Conservation (phyloP, 495 filamentous ascomycete species). For the Cenococcum geophilum region DNA sequence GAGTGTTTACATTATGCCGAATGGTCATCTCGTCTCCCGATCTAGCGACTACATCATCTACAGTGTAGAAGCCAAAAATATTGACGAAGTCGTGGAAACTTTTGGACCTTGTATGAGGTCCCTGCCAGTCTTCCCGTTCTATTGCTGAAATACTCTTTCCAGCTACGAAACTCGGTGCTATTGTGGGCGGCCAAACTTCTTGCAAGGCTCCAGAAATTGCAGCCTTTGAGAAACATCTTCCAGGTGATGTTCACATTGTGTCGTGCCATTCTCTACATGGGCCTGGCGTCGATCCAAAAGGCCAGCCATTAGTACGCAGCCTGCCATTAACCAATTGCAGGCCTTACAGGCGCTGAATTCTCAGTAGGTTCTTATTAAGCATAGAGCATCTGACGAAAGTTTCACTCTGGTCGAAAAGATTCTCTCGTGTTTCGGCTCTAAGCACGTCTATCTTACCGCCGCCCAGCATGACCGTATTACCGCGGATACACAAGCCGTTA, state of each 20-base stretch:
- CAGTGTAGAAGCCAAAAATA: constrained; percentile 88
- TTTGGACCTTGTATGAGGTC: constrained; percentile 80
- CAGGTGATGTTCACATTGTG: constrained; percentile 82
- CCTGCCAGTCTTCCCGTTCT: constrained; percentile 15
- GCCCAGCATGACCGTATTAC: constrained; percentile 92
- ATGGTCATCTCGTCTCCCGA: constrained; percentile 92
- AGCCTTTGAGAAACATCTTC: constrained; percentile 85
- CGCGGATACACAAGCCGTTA: constrained; percentile 95
- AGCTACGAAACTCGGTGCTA: constrained; percentile 91
- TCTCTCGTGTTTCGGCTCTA: constrained; percentile 73
- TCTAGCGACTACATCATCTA: constrained; percentile 96
- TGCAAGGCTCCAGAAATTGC: constrained; percentile 96
- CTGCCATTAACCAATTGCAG: background rate
- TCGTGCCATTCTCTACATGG: constrained; percentile 97
- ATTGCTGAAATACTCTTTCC: constrained; percentile 35
- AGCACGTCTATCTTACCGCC: constrained; percentile 78
- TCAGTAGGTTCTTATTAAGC: constrained; percentile 72
- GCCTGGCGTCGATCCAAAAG: constrained; percentile 76
- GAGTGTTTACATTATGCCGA: constrained; percentile 72
- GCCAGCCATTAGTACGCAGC: constrained; percentile 70
- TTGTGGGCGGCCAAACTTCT: constrained; percentile 95
- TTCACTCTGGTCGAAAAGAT: constrained; percentile 73
- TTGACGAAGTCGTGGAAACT: constrained; percentile 73
- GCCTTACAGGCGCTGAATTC: background rate
- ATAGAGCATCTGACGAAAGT: constrained; percentile 72